Conservation (phyloP, 768 basidiomycete species). For the Phanerochaete sordida region DNA sequence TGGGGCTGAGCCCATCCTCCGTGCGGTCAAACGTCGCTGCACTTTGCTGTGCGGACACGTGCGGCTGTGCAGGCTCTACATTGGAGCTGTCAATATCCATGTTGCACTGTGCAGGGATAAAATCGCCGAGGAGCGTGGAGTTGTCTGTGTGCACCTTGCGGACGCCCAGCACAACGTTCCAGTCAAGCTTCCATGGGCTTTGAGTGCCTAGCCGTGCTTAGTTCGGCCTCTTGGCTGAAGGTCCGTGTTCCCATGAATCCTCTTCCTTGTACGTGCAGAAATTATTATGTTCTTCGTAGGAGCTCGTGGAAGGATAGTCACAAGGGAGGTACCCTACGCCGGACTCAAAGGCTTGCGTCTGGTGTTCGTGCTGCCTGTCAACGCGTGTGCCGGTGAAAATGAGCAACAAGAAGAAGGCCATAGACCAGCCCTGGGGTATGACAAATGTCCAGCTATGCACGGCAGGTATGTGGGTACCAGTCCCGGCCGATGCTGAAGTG, state of each 20-base stretch:
- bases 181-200: slow-evolving; percentile 77
- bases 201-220: slow-evolving; percentile 59
- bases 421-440: slow-evolving; percentile 85
- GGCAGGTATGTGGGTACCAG: slow-evolving; percentile 13
- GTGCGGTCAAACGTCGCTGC: neutral
- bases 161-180: slow-evolving; percentile 67
- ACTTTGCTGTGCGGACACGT: neutral
- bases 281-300: slow-evolving; percentile 49
- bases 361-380: slow-evolving; percentile 80
- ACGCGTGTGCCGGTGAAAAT: slow-evolving; percentile 80
- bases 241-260: slow-evolving; percentile 70
- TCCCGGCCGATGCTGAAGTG: slow-evolving; percentile 17
- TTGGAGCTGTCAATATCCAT: neutral
- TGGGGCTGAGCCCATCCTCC: slow-evolving; percentile 4
- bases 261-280: slow-evolving; percentile 51
- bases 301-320: slow-evolving; percentile 63
- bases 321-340: slow-evolving; percentile 74
- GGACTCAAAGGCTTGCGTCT: slow-evolving; percentile 80
- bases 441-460: slow-evolving; percentile 88
- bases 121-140: slow-evolving; percentile 20
- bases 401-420: slow-evolving; percentile 85
- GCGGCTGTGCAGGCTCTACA: neutral
- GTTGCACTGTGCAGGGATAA: slow-evolving; percentile 61
- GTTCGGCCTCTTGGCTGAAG: slow-evolving; percentile 83
- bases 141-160: neutral